Evolutionary conservation across 805 yeast genomes (phyloP), one percentile per base, ranked within the genome.

Genomic region (Candida tibetensis): DNA sequence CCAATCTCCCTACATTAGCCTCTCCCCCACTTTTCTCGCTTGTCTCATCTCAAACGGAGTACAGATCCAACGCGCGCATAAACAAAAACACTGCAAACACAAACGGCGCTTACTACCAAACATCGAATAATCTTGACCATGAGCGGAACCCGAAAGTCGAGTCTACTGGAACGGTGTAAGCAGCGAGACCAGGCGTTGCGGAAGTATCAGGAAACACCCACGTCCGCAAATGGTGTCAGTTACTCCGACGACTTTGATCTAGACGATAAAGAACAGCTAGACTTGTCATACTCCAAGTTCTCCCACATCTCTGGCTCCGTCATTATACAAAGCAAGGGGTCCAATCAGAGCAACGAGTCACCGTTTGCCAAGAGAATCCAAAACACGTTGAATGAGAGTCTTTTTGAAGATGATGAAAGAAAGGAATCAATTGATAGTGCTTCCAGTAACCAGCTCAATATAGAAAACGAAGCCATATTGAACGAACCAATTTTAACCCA

Each of bases 241-340:
- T 39, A 40, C 25, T 25, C 37, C 29, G 19, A 26, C 2, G 49
- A 44, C n/a, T 48, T 47, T 13, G 55, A 48, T 14, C 22, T 34
- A 9, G 43, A 42, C 17, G 34, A 32, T 16, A 37, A 44, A 18
- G 54, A 52, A n/a, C 53, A 52, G 7, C 37, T 52, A 13, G 57
- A 64, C 34, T 46, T 67, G 9, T 63, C 71, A 5, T 66, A 57
- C 44, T 64, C 69, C 30, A 60, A 53, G 46, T 67, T 67, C 44
- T 62, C 71, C 35, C 64, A 60, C 19, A 40, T 53, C 4, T 52
- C 60, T 17, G 55, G 56, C 6, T 46, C 54, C 8, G 47, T 60
- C 18, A 49, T 50, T 26, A 35, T 46, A 29, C 36, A 45, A 19
- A 27, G 39, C 25, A 30, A 23, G 5, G 35, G 36, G 7, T 30